A percentile compares a stretch with the other conserved stretches of the same genome.
Conservation (phyloP, 345 rosid genomes). For the Brassica napus region Da-Ae NC_063438.1:18240001-18240500, state of each 20-base stretch:
- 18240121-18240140: background rate
- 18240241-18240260: background rate
- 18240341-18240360: background rate
- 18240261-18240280: background rate
- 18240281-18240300: background rate
- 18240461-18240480: constrained; percentile 35
- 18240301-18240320: background rate
- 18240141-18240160: background rate
- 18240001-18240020: constrained; percentile 4
- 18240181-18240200: background rate
- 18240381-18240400: constrained; percentile 6
- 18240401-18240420: background rate
- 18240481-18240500: constrained; percentile 38
- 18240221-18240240: background rate
- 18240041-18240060: constrained; percentile 51
- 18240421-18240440: constrained; percentile 35
- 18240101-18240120: constrained; percentile 29
- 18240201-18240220: background rate
- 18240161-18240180: background rate
- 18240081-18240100: constrained; percentile 47
- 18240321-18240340: constrained; percentile 15
- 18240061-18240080: constrained; percentile 16
- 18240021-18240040: constrained; percentile 41
- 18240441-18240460: constrained; percentile 1
- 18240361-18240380: background rate